A percentile compares a stretch with the other conserved stretches of the same genome.
Conservation (phyloP, 305 asterid species). For the Ilex paraguariensis region DNA sequence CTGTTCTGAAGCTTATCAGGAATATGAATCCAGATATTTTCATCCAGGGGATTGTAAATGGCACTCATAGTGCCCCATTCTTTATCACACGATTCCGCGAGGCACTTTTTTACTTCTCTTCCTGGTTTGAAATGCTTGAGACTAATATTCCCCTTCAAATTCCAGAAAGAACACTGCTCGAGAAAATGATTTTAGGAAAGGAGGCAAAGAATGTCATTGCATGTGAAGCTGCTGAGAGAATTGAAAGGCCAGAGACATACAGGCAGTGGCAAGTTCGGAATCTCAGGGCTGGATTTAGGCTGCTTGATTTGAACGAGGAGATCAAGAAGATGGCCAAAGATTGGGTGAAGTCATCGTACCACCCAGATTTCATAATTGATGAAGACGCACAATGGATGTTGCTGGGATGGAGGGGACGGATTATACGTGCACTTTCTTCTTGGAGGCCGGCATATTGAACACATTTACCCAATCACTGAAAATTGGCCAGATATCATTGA, state of each 20-base stretch:
- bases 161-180: constrained; percentile 53
- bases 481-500: no score
- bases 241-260: constrained; percentile 77
- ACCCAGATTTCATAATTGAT: constrained; percentile 63
- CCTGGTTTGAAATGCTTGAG: constrained; percentile 75
- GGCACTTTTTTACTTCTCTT: constrained; percentile 73
- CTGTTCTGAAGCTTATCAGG: constrained; percentile 52
- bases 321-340: constrained; percentile 35
- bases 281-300: constrained; percentile 59
- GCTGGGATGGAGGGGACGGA: constrained; percentile 74
- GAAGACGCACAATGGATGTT: constrained; percentile 57
- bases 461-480: no score
- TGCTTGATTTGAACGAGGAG: constrained; percentile 38
- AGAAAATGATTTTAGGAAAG: constrained; percentile 57
- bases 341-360: constrained; percentile 44
- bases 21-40: constrained; percentile 56
- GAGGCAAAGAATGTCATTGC: constrained; percentile 79
- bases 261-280: constrained; percentile 78
- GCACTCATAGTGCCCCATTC: constrained; percentile 65
- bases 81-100: constrained; percentile 70
- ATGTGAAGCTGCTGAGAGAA: constrained; percentile 81
- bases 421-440: constrained; percentile 46
- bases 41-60: constrained; percentile 65
- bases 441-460: constrained; percentile 38
- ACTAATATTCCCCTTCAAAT: constrained; percentile 49